These are phyloP conservation scores for Candida pseudofarinosa DNA, from an alignment of 805 yeast species.

Conservation along the genomic window DNA sequence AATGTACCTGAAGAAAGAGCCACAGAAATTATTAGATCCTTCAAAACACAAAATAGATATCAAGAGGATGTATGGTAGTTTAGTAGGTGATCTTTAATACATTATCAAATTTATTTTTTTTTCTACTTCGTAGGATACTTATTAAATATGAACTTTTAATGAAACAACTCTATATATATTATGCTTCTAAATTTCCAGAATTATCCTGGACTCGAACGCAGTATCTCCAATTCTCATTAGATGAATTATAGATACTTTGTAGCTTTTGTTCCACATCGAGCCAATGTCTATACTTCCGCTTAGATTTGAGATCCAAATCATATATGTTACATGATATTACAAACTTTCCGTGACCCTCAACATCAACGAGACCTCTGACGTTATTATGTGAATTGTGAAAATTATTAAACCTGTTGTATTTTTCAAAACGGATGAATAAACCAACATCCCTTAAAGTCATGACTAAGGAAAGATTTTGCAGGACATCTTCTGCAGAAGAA, in stretches of 20 bases:
- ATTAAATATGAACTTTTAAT: not conserved
- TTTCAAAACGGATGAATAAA: conserved; percentile 39
- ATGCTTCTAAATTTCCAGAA: conserved; percentile 2
- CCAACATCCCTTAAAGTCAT: conserved; percentile 62
- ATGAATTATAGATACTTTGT: conserved; percentile 28
- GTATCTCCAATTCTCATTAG: conserved; percentile 25
- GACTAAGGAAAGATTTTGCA: conserved; percentile 34
- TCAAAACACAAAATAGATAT: conserved; percentile 80
- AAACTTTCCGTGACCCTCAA: conserved; percentile 22
- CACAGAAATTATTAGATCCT: conserved; percentile 67
- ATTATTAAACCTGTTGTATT: conserved; percentile 22
- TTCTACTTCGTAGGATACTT: not conserved
- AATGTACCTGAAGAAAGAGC: conserved; percentile 66
- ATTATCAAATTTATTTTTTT: not conserved
- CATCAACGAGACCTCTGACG: conserved; percentile 19
- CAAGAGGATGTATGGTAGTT: conserved; percentile 97
- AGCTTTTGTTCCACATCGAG: conserved; percentile 35
- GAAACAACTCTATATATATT: conserved; percentile 1
- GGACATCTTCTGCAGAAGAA: conserved; percentile 34
- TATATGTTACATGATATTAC: conserved; percentile 36
- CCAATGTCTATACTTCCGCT: conserved; percentile 45
- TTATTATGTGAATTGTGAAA: conserved; percentile 28
- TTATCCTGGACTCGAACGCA: conserved; percentile 16
- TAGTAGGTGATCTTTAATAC: not conserved
- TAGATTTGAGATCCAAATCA: conserved; percentile 49